Base-by-base conservation (phyloP, 2,329 filamentous ascomycete genomes). In the Fusarium illudens region DNA sequence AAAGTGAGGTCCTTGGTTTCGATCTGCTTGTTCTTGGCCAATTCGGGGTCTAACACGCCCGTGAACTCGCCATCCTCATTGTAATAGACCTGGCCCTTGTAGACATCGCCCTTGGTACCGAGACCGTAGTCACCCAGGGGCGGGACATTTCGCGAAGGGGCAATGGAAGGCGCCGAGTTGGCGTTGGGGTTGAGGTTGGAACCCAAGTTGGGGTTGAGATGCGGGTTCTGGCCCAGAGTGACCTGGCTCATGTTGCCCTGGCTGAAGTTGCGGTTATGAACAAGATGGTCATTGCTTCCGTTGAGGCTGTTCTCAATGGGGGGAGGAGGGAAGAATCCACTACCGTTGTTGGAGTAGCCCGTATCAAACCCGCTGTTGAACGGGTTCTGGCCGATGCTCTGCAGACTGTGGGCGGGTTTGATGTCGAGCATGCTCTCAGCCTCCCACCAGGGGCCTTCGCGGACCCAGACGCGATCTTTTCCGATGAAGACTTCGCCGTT, bases 361-460 rank as follows among this genome's bases (percentile, higher is more conserved):
- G 87, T 89, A 30, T 94, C 92, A 68, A 94, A 86, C 5, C 77
- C 77, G 6, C 73, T 75, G 46, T 71, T 75, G 49, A 81, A 81
- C 1, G 79, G 79, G 62, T 86, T 87, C 44, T 82, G 85, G 27
- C 84, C 84, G 27, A 79, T 74, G 8, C 70, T 73, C 9, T 75
- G 76, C 22, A 76, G 62, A 44, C 79, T 78, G 37, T 89, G 86
- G 55, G 86, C 83, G 2, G 90, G 88, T 79, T 96, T 95, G 73
- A 96, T 84, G 75, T 99, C 96, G 27, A 98, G 89, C 92, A 97
- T 97, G 64, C 88, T 92, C 81, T 99, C 96, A 6, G 94, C 95
- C 79, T 98, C 95, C 95, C 95, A 98, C 95, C 96, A 99, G 3
- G 94, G 92, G 60, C 84, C 86, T 79, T 99, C 96, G 51, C 95